Conservation (phyloP, 495 filamentous ascomycete species). For the Daldinia grandis region DNA sequence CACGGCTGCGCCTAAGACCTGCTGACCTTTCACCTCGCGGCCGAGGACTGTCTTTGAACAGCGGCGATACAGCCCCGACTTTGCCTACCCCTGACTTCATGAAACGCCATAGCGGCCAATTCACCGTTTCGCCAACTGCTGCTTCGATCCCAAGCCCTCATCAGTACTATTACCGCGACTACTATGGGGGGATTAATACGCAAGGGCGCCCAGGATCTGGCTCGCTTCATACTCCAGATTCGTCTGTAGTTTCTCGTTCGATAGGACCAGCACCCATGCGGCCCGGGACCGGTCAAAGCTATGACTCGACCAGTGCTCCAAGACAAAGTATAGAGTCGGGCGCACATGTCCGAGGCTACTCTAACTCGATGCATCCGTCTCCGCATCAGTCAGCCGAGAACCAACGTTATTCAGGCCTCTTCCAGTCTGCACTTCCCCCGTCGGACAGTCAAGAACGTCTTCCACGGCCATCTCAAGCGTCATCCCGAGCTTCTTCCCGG, state of each 20-base stretch:
- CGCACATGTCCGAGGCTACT: conserved; percentile 54
- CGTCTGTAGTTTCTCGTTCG: conserved; percentile 46
- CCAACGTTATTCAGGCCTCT: conserved; percentile 70
- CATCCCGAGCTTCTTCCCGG: conserved; percentile 60
- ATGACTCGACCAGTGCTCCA: conserved; percentile 54
- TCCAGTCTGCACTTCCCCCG: conserved; percentile 87
- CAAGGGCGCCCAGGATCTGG: conserved; percentile 49
- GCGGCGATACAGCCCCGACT: conserved; percentile 70
- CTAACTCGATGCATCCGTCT: conserved; percentile 57
- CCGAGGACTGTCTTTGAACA: conserved; percentile 68
- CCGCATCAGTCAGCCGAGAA: conserved; percentile 50
- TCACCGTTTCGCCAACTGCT: conserved; percentile 60
- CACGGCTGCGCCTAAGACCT: conserved; percentile 52
- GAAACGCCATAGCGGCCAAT: conserved; percentile 64
- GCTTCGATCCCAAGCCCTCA: conserved; percentile 57
- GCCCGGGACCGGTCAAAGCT: conserved; percentile 62
- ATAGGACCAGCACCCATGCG: conserved; percentile 46
- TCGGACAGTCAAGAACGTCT: conserved; percentile 64
- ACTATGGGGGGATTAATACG: conserved; percentile 53
- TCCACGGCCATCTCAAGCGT: conserved; percentile 53
- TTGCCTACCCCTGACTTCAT: conserved; percentile 65
- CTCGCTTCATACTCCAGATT: conserved; percentile 56
- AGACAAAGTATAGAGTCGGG: conserved; percentile 56
- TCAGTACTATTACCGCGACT: conserved; percentile 59
- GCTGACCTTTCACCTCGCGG: conserved; percentile 51